These are phyloP conservation scores for Coemansia sp. DNA, from an alignment of 192 early-diverging fungal species.

Conservation along the genomic window DNA sequence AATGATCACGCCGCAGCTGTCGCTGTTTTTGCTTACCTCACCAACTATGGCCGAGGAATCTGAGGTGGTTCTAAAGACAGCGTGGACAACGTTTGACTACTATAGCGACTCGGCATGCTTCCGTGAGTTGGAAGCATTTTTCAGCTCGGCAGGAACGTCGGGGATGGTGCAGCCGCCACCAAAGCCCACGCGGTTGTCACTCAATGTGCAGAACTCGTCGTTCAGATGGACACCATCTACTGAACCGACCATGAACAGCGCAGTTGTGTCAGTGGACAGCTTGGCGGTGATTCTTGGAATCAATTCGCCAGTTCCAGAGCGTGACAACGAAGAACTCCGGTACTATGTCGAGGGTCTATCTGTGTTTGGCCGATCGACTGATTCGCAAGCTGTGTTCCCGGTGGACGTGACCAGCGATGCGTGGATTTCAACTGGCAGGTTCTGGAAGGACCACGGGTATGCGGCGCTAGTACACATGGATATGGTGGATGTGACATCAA, in stretches of 20 bases:
- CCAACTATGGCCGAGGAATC: conserved; percentile 44
- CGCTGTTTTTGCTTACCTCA: conserved; percentile 50
- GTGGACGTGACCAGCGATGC: conserved; percentile 46
- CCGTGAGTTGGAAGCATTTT: conserved; percentile 48
- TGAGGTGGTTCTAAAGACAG: conserved; percentile 44
- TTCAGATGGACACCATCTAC: conserved; percentile 30
- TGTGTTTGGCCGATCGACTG: conserved; percentile 39
- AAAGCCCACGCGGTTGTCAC: conserved; percentile 48
- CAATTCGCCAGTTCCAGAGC: conserved; percentile 33
- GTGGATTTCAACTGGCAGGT: conserved; percentile 49
- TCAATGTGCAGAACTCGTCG: conserved; percentile 51
- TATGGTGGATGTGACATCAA: conserved; percentile 44
- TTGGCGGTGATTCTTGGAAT: conserved; percentile 48
- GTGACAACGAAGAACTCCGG: conserved; percentile 49
- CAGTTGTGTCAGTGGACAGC: conserved; percentile 45
- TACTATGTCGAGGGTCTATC: conserved; percentile 50
- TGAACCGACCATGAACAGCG: conserved; percentile 34
- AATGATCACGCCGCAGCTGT: conserved; percentile 49
- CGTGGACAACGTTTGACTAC: conserved; percentile 52
- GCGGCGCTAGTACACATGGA: conserved; percentile 47
- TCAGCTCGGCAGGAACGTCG: conserved; percentile 46
- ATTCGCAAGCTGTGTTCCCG: conserved; percentile 19
- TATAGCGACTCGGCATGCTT: conserved; percentile 35
- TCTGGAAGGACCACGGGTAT: conserved; percentile 51
- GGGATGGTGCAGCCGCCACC: conserved; percentile 52